Evolutionary conservation across 345 rosid genomes (phyloP).

Genomic region (Sonneratia alba): DNA sequence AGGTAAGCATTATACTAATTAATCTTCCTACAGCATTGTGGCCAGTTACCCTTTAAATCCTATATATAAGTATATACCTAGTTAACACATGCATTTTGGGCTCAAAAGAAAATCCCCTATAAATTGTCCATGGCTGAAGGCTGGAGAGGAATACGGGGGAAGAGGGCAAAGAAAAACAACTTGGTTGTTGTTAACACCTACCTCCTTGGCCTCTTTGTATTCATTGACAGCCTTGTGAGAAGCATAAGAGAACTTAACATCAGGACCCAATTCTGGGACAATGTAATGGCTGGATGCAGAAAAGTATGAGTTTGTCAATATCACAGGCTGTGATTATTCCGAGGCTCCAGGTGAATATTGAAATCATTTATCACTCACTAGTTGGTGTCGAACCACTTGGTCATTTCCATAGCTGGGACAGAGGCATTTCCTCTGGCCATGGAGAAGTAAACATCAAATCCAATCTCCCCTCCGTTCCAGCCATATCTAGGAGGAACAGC

Average conservation of each 20-base stretch:
- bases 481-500: slow-evolving; percentile 90
- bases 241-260: slow-evolving; percentile 76
- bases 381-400: slow-evolving; percentile 99
- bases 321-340: neutral
- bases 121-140: neutral
- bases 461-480: slow-evolving; percentile 83
- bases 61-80: neutral
- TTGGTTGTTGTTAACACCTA: slow-evolving; percentile 18
- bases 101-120: neutral
- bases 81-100: neutral
- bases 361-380: slow-evolving; percentile 49
- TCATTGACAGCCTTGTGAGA: slow-evolving; percentile 94
- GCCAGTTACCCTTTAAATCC: neutral
- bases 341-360: neutral
- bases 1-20: neutral
- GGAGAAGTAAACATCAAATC: slow-evolving; percentile 71
- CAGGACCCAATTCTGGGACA: slow-evolving; percentile 95
- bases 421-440: slow-evolving; percentile 99
- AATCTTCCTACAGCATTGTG: neutral
- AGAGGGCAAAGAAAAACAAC: neutral
- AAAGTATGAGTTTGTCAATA: slow-evolving; percentile 1
- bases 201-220: slow-evolving; percentile 94
- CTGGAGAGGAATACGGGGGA: neutral
- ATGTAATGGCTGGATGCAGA: slow-evolving; percentile 68
- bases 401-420: slow-evolving; percentile 99